Conservation (phyloP, 352 stramenopile species). For the Pythium phragmitis region DNA sequence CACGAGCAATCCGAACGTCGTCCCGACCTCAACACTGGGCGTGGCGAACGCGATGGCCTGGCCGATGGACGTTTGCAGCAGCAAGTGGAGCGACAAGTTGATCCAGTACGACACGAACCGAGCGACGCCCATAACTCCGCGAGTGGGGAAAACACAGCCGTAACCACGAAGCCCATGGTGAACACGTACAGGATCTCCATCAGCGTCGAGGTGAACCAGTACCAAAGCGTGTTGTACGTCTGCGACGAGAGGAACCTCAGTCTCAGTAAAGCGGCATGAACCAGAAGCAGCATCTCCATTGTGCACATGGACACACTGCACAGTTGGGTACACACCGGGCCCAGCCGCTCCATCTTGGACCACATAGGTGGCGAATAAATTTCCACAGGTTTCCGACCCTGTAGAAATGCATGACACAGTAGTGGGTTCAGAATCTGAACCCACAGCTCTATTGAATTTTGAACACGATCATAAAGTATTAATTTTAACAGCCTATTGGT, state of each 20-base stretch:
- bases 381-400: too few relatives aligned
- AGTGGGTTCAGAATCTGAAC: too few relatives aligned
- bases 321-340: too few relatives aligned
- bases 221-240: conserved; percentile 8
- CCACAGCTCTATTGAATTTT: too few relatives aligned
- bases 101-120: neutral
- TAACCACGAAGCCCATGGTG: neutral
- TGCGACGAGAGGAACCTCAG: neutral
- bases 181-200: neutral
- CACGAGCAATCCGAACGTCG: neutral
- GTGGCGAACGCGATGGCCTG: conserved; percentile 7
- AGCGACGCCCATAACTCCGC: neutral
- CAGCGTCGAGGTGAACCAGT: neutral
- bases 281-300: too few relatives aligned
- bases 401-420: too few relatives aligned
- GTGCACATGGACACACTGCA: too few relatives aligned
- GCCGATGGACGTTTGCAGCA: conserved; percentile 6
- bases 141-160: conserved; percentile 5
- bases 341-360: too few relatives aligned
- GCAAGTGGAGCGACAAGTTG: conserved; percentile 9
- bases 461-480: too few relatives aligned
- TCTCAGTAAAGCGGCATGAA: too few relatives aligned
- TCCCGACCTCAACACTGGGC: conserved; percentile 2
- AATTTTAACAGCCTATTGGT: too few relatives aligned
- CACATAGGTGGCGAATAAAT: too few relatives aligned